Evolutionary conservation across 805 yeast genomes (phyloP), one percentile per base, ranked within the genome.

Genomic region (Candida gorgasii): DNA sequence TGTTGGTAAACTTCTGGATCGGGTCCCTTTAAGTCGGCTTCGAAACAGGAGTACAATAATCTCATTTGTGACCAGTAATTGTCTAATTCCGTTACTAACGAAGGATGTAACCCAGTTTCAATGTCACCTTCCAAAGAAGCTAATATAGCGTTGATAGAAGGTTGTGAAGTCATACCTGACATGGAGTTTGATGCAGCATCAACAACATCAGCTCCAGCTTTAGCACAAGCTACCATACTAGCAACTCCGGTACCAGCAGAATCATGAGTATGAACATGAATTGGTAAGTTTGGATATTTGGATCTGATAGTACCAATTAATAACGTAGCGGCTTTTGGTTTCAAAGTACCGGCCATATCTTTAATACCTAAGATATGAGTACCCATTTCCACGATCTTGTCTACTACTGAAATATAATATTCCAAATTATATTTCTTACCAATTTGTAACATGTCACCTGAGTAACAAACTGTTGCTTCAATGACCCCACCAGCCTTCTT

Each of bases 221-320:
- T 65, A 14, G 97, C 97, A 65, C 90, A 84, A 3, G 93, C 96
- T 57, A 84, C 84, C 93, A 92, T 90, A 24, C 96, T 85, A 34
- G 97, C 92, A 52, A 93, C 97, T 69, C 96, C 99, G 43, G 99
- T 93, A 73, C 99, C 99, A 27, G 99, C 99, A 50, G 98, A 90
- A 71, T 93, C 99, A 70, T 93, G 99, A 26, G 98, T 90, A 72
- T 93, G 99, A 34, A 93, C 97, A 64, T 93, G 99, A 62, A 93
- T 93, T 55, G 98, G 97, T 62, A 93, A 76, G 59, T 88, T 81
- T 45, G 99, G 99, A 69, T 86, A 88, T 67, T 79, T 83, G 47
- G 78, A 80, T 71, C 99, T 82, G 55, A 93, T 80, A 20, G 87
- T 72, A 47, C 90, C 80, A 55, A 93, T 79, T 62, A 93, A 80